Base-by-base conservation (phyloP, 768 basidiomycete species). In the Hortiboletus campestris region DNA sequence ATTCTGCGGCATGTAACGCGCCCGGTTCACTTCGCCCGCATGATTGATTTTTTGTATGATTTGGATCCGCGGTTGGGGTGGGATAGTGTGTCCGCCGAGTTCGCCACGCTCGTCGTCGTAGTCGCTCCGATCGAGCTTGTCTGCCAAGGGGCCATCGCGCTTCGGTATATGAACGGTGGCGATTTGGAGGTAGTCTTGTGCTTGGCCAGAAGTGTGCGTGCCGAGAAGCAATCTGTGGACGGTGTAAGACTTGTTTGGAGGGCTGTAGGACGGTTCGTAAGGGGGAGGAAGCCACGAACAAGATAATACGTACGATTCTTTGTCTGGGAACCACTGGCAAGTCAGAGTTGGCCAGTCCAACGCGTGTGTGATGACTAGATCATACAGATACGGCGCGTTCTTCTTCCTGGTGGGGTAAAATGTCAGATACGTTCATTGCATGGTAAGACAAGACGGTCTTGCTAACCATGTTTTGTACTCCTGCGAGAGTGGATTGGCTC, bases 1-100 rank as follows among this genome's bases (percentile, higher is more conserved):
- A 67, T 98, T 99, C 73, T 98, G 96, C 7, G 97, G 97, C 95
- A 98, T 98, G 72, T 98, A 99, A 49, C 97, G 85, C 57, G 97
- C 97, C 42, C 94, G 79, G 74, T 99, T 99, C 67, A 98, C 92
- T 70, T 99, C 97, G 40, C 94, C 92, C 5, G 82, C 81, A 72
- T 99, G 97, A 71, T 94, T 95, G 76, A 99, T 98, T 62, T 83
- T 86, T 70, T 99, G 97, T 32, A 86, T 90, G 72, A 96, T 84
- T 65, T 89, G 88, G 58, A 98, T 86, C 25, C 92, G 84, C 2
- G 95, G 89, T 51, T 87, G 80, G n/a, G 88, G 83, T 4, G 89
- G 87, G 36, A 94, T 84, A 25, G 85, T 84, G 72, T 97, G 87
- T 4, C 91, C 90, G n/a, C 95, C 96, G 32, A 98, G 84, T 72